phyloP scores from a whole-genome alignment of 176 grass and related monocot genomes.

The Stipa capillata region DNA sequence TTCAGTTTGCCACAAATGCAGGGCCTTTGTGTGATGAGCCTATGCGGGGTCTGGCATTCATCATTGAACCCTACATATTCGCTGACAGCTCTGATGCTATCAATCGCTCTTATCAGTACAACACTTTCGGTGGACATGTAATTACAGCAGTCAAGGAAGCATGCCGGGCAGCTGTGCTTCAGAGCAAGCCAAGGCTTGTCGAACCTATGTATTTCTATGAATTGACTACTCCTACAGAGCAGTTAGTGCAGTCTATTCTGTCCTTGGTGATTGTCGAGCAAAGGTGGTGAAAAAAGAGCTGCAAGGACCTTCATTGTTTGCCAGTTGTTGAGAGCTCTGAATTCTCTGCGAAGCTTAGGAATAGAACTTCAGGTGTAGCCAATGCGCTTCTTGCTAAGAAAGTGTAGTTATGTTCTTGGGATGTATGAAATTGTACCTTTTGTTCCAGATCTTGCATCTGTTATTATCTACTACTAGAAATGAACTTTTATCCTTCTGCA shows the following conservation, averaged over 20 bases:
- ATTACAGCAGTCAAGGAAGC: conserved; percentile 92
- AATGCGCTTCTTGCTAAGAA: conserved; percentile 84
- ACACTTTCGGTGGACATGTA: conserved; percentile 76
- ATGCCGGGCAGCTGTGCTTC: conserved; percentile 67
- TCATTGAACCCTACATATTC: conserved; percentile 81
- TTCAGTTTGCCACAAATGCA: conserved; percentile 77
- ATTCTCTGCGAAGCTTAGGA: conserved; percentile 72
- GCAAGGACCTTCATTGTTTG: conserved; percentile 75
- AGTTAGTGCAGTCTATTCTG: conserved; percentile 61
- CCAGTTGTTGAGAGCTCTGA: conserved; percentile 76
- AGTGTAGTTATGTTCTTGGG: conserved; percentile 41
- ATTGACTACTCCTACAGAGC: conserved; percentile 62
- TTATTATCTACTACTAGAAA: no score
- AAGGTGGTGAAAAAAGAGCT: conserved; percentile 82
- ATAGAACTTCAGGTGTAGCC: conserved; percentile 59
- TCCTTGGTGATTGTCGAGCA: conserved; percentile 69
- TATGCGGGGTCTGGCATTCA: conserved; percentile 82
- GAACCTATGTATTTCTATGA: conserved; percentile 96
- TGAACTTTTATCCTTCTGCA: no score
- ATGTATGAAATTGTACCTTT: not conserved
- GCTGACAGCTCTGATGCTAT: conserved; percentile 48
- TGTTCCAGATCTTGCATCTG: conserved; percentile 23
- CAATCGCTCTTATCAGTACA: conserved; percentile 70
- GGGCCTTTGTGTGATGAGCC: conserved; percentile 93
- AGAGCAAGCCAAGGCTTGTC: conserved; percentile 88